These are phyloP conservation scores for Cryphonectria nitschkei DNA, from an alignment of 2,329 filamentous ascomycete species.

Conservation along the genomic window DNA sequence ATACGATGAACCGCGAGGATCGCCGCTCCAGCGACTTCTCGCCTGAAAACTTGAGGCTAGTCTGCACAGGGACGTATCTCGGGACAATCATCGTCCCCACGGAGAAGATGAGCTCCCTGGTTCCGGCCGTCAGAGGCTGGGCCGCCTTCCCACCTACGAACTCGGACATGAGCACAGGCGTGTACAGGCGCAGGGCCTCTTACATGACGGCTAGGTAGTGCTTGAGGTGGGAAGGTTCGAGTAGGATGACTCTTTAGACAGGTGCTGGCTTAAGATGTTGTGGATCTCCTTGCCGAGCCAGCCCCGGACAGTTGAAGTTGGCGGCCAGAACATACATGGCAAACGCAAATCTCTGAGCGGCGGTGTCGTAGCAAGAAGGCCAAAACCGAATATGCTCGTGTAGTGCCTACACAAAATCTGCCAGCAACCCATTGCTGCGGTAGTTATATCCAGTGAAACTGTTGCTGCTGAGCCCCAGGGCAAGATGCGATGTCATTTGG, in stretches of 20 bases:
- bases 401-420: neutral
- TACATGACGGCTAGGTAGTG: neutral
- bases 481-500: neutral
- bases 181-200: conserved; percentile 15
- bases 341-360: conserved; percentile 1
- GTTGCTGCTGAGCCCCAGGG: neutral
- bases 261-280: neutral
- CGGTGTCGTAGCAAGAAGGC: conserved; percentile 17
- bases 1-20: no score
- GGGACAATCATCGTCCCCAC: neutral
- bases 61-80: no score
- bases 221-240: neutral
- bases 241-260: neutral
- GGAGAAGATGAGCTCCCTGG: neutral
- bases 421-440: no score
- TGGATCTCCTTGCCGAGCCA: conserved; percentile 16
- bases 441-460: neutral
- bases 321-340: conserved; percentile 10
- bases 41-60: no score
- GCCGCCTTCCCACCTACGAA: neutral
- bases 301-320: conserved; percentile 2
- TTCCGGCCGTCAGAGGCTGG: neutral
- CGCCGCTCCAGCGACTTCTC: no score
- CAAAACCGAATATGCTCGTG: conserved; percentile 7
- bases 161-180: neutral